These are phyloP conservation scores for Candida montana DNA, from an alignment of 805 yeast genomes.

Conservation along the genomic window DNA sequence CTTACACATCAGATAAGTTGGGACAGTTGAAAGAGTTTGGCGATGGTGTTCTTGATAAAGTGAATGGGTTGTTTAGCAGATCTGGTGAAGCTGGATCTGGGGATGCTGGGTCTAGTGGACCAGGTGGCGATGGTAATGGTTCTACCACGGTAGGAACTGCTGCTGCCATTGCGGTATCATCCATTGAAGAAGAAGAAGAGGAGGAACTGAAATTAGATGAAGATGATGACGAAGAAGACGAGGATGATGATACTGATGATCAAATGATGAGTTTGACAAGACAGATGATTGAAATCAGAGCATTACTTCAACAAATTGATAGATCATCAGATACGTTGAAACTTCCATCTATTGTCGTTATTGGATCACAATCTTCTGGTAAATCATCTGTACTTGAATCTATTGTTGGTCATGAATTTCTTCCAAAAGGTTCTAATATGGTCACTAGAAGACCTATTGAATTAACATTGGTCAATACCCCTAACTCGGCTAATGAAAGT, in stretches of 20 bases:
- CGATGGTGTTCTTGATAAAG: conserved; percentile 43
- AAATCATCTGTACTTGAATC: conserved; percentile 94
- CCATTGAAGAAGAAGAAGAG: conserved; percentile 41
- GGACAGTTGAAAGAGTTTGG: conserved; percentile 58
- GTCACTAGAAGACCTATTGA: conserved; percentile 98
- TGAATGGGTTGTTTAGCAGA: conserved; percentile 21
- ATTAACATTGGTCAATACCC: conserved; percentile 83
- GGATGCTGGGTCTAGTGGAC: conserved; percentile 19
- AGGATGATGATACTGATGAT: conserved; percentile 57
- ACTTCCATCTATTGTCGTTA: conserved; percentile 91
- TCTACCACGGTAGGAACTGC: conserved; percentile 56
- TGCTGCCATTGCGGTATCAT: conserved; percentile 41
- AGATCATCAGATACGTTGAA: conserved; percentile 67
- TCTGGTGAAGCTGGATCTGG: conserved; percentile 6
- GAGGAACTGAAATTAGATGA: conserved; percentile 31
- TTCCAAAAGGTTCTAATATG: conserved; percentile 97
- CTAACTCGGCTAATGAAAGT: conserved; percentile 71
- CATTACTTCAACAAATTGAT: conserved; percentile 69
- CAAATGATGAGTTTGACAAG: conserved; percentile 87
- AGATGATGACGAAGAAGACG: conserved; percentile 50
- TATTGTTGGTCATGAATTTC: conserved; percentile 94
- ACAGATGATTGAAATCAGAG: conserved; percentile 94
- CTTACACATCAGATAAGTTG: conserved; percentile 62
- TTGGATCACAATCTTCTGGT: conserved; percentile 97
- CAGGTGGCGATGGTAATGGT: conserved; percentile 29